phyloP scores from a whole-genome alignment of 1,284 basidiomycete genomes.

The Salmacisia buchloeana region DNA sequence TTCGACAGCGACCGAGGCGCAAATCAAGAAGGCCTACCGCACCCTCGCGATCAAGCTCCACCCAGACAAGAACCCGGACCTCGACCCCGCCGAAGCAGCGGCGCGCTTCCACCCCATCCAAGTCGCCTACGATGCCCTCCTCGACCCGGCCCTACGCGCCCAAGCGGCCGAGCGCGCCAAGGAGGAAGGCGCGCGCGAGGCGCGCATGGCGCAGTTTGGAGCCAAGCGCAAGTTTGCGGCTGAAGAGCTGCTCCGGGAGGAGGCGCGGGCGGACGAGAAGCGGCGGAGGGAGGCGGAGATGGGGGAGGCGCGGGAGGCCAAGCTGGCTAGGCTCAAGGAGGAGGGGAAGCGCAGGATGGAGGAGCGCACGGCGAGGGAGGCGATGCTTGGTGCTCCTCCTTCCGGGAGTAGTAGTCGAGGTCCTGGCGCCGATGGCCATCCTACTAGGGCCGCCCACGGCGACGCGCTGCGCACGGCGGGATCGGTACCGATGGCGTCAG shows the following conservation, averaged over 20 bases:
- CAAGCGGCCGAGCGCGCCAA: conserved; percentile 74
- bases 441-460: not conserved
- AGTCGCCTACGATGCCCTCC: conserved; percentile 74
- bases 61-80: conserved; percentile 26
- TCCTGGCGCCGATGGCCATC: not conserved
- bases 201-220: conserved; percentile 70
- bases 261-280: conserved; percentile 64
- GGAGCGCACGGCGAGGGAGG: not conserved
- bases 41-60: conserved; percentile 17
- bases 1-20: conserved; percentile 14
- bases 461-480: not conserved
- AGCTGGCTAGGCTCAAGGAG: conserved; percentile 14
- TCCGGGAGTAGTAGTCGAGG: not conserved
- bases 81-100: conserved; percentile 54
- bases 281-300: conserved; percentile 53
- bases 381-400: not conserved
- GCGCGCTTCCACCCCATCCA: conserved; percentile 82
- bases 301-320: conserved; percentile 5
- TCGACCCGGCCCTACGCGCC: conserved; percentile 74
- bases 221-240: conserved; percentile 72
- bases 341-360: conserved; percentile 14
- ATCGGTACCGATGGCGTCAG: not conserved
- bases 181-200: conserved; percentile 64
- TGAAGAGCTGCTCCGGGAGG: conserved; percentile 75
- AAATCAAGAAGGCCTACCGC: conserved; percentile 18